These are phyloP conservation scores for Alternaria sp. DNA, from an alignment of 2,329 filamentous ascomycete genomes.

Conservation along the genomic window DNA sequence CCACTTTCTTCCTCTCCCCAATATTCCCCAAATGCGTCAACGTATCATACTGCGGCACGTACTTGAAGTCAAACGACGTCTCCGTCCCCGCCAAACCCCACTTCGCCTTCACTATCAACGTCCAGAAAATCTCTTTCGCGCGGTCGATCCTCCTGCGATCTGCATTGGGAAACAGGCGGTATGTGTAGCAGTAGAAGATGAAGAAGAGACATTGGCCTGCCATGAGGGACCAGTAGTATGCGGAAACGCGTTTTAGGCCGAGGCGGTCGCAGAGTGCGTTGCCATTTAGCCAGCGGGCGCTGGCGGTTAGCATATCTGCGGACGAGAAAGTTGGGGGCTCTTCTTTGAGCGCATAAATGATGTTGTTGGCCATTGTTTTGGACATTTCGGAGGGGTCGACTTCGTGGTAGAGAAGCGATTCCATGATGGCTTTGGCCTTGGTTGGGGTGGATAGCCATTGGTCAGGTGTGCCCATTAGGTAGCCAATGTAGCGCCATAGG, in stretches of 20 bases:
- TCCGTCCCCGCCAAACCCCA: conserved; percentile 67
- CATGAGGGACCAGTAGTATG: conserved; percentile 67
- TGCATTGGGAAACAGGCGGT: conserved; percentile 57
- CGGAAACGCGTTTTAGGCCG: conserved; percentile 61
- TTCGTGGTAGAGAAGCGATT: conserved; percentile 70
- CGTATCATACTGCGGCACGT: conserved; percentile 64
- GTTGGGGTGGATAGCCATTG: conserved; percentile 63
- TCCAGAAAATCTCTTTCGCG: conserved; percentile 62
- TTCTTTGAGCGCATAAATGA: conserved; percentile 71
- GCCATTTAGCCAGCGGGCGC: conserved; percentile 74
- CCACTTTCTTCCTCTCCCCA: conserved; percentile 47
- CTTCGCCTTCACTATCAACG: conserved; percentile 67
- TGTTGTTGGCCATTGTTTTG: conserved; percentile 73
- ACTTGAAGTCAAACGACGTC: conserved; percentile 74
- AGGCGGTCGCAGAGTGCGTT: conserved; percentile 66
- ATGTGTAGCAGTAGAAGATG: conserved; percentile 60
- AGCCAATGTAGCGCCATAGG: conserved; percentile 76
- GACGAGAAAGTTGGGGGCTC: conserved; percentile 71
- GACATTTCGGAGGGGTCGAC: conserved; percentile 69
- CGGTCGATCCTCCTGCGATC: conserved; percentile 61
- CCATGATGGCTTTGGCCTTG: conserved; percentile 68
- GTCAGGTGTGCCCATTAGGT: conserved; percentile 73
- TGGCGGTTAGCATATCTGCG: conserved; percentile 70
- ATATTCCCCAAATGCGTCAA: conserved; percentile 57
- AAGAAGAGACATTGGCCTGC: conserved; percentile 72